Evolutionary conservation across 2,329 filamentous ascomycete species (phyloP), one percentile per base, ranked within the genome.

Genomic region (Ophiostoma sp.): DNA sequence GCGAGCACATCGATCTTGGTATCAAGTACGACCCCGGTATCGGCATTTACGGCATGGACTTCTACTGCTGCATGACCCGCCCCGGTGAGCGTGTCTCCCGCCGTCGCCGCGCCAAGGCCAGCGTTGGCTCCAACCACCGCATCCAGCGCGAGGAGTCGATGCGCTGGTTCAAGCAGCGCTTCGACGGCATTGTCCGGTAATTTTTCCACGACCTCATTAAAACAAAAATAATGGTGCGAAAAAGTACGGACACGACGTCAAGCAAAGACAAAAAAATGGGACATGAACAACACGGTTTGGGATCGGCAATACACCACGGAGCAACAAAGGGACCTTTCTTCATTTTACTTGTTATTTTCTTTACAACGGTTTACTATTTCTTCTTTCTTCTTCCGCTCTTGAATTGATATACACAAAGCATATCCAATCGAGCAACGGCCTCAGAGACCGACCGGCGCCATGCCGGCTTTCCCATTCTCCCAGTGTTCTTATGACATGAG

Each of bases 31-130:
- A 97, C 85, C 93, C 93, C 74, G 90, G 87, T 74, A 97, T 97
- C 77, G 93, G 93, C 89, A 97, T 97, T 82, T 97, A 97, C 87
- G 93, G 95, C 82, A 99, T 99, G 95, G 95, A 99, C 86, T 99
- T 99, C 86, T 99, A 97, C 91, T 93, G 90, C 91, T 98, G 94
- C 92, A 99, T 99, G 95, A 97, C 93, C 86, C 93, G 95, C 79
- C 95, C 94, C 78, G 95, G 95, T 85, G 93, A 97, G 88, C 93
- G 95, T 81, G 92, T 99, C 80, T 90, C 92, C 81, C 94, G 93
- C 86, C 93, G 95, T 80, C 90, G 94, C 81, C 92, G 94, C 79
- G 88, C 85, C 84, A 91, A 96, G 88, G 85, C 88, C 85, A 87
- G 83, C 78, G 89, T 99, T 79, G 95, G 95, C 79, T 80, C 91